phyloP scores from a whole-genome alignment of 177 flowering plant species.

The Telopea speciosissima region DNA sequence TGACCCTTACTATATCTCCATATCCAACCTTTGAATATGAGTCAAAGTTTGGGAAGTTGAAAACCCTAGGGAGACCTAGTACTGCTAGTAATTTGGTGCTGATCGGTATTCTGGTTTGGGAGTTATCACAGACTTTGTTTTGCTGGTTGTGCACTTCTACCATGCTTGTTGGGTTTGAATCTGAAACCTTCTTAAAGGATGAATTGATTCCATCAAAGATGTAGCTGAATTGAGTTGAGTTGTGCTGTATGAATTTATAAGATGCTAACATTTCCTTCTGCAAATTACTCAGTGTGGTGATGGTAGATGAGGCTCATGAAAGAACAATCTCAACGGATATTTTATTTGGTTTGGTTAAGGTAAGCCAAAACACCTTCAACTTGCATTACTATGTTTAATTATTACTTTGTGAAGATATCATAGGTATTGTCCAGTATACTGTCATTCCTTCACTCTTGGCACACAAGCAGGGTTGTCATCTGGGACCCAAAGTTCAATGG shows the following conservation, averaged over 20 bases:
- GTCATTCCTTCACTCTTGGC: neutral
- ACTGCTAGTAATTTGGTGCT: no score
- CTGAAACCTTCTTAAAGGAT: no score
- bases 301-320: conserved; percentile 99
- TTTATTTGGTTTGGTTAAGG: conserved; percentile 91
- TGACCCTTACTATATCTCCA: no score
- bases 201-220: no score
- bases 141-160: no score
- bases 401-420: neutral
- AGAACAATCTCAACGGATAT: conserved; percentile 95
- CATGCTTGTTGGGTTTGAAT: no score
- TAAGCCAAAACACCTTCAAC: conserved; percentile 16
- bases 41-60: no score
- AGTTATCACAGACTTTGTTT: no score
- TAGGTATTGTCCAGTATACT: neutral
- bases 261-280: conserved; percentile 7
- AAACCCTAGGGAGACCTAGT: no score
- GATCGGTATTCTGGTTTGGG: no score
- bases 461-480: neutral
- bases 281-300: conserved; percentile 65
- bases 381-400: neutral
- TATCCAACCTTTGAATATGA: no score
- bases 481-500: neutral
- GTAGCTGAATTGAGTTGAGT: neutral
- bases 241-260: conserved; percentile 1